Base-by-base conservation (phyloP, 129 eudicot species). In the Pulicaria dysenterica region DNA sequence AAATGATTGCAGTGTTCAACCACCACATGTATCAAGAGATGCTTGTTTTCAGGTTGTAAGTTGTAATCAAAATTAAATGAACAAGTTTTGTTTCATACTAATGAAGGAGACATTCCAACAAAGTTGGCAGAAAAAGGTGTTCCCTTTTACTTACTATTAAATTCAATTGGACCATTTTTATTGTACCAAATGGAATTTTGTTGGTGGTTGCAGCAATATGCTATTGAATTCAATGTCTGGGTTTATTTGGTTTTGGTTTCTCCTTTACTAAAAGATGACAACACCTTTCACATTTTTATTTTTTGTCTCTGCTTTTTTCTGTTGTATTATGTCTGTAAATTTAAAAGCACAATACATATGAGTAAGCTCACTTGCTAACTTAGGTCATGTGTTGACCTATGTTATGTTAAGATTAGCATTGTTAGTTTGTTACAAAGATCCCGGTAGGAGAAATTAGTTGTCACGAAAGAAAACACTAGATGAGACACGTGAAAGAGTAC, bases 71-170 rank as follows among this genome's bases (percentile, higher is more conserved):
- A 57, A 71, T 69, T 42, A 71, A 71, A 72, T 58, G 67, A 44
- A 45, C 39, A 15, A n/a, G 31, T 54, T 58, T 58, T 43, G 45
- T 43, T 13, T 57, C 55, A 61, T 58, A 45, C 34, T 58, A 58
- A 44, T 48, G 14, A 53, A 40, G 53, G 67, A 47, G 58, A 70
- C 75, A 45, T 72, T 14, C 58, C 56, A 58, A 72, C 68, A 72
- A 14, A 4, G 5, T 46, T 58, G n/a, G 43, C 77, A 44, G 77
- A 59, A 45, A 70, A 72, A 45, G 1, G 48, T 58, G 14, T 42
- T 4, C 13, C 46, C 2, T 68, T 48, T 64, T 64, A 24, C 31
- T 24, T 24, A 2, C 1, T 8, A 64, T 64, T 64, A 43, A 15
- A 24, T 24, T 54, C n/a, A n/a, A n/a, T n/a, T 58, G 34, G 76